A percentile compares a stretch with the other conserved stretches of the same genome.
phyloP scores from a whole-genome alignment of 176 grass and related monocot genomes.

The Eleusine indica region DNA sequence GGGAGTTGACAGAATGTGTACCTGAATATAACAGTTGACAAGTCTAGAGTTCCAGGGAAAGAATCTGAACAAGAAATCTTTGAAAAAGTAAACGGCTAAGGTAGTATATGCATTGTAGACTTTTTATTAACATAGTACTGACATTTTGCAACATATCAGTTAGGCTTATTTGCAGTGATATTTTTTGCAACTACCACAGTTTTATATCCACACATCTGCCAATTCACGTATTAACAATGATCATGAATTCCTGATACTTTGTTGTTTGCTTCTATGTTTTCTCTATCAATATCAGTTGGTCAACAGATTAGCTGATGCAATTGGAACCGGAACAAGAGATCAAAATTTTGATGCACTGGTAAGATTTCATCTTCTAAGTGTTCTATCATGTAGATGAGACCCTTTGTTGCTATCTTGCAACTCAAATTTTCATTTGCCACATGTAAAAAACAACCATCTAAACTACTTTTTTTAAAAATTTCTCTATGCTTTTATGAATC shows the following conservation, averaged over 20 bases:
- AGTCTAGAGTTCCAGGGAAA: background rate
- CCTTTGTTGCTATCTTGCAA: background rate
- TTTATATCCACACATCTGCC: conserved; percentile 15
- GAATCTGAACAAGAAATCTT: background rate
- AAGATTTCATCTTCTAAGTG: background rate
- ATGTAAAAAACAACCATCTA: background rate
- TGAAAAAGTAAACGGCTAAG: background rate
- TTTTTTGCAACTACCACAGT: background rate
- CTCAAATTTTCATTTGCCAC: background rate
- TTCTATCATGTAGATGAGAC: background rate
- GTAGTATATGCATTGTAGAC: background rate
- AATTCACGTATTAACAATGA: background rate
- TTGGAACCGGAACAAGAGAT: conserved; percentile 58
- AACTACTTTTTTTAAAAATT: background rate
- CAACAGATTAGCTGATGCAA: conserved; percentile 60
- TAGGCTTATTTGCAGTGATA: background rate
- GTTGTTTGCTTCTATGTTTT: conserved; percentile 29
- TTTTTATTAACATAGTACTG: conserved; percentile 12
- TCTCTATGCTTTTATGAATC: background rate
- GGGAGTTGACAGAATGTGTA: background rate
- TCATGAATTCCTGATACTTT: background rate
- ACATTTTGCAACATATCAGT: conserved; percentile 13
- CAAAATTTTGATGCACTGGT: conserved; percentile 59
- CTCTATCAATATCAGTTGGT: conserved; percentile 34
- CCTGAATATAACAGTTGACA: background rate